These are phyloP conservation scores for Plantago ovata DNA, from an alignment of 257 asterid species.

Conservation along the genomic window DNA sequence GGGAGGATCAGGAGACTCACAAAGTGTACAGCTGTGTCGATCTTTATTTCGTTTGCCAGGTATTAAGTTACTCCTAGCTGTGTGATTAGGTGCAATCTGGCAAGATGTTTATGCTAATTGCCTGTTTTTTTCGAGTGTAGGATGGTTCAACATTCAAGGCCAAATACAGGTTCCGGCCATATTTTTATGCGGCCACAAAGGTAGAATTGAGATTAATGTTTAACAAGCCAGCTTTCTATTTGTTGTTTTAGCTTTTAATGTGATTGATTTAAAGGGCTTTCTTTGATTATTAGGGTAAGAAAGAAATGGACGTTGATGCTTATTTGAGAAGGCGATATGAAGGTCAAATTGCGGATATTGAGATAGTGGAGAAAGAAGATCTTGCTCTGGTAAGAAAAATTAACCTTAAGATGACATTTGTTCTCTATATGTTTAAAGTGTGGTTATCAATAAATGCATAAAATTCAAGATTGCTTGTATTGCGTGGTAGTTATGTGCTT, in stretches of 20 bases:
- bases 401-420: conserved; percentile 10
- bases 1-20: conserved; percentile 89
- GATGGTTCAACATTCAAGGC: conserved; percentile 94
- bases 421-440: not conserved
- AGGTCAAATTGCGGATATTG: conserved; percentile 88
- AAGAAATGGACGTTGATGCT: conserved; percentile 94
- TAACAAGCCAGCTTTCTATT: not conserved
- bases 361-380: conserved; percentile 83
- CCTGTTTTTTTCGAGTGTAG: conserved; percentile 38
- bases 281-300: conserved; percentile 50
- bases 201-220: conserved; percentile 27
- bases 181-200: conserved; percentile 94
- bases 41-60: conserved; percentile 97
- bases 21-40: conserved; percentile 85
- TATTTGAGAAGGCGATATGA: conserved; percentile 89
- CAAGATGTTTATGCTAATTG: conserved; percentile 4
- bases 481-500: no score
- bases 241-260: not conserved
- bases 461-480: no score
- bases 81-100: conserved; percentile 6
- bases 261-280: conserved; percentile 15
- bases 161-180: conserved; percentile 85
- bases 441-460: no score
- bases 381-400: conserved; percentile 72
- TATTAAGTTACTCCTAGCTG: conserved; percentile 20